phyloP scores from a whole-genome alignment of 2,329 filamentous ascomycete genomes.

The Ophiostoma ulmi region DNA sequence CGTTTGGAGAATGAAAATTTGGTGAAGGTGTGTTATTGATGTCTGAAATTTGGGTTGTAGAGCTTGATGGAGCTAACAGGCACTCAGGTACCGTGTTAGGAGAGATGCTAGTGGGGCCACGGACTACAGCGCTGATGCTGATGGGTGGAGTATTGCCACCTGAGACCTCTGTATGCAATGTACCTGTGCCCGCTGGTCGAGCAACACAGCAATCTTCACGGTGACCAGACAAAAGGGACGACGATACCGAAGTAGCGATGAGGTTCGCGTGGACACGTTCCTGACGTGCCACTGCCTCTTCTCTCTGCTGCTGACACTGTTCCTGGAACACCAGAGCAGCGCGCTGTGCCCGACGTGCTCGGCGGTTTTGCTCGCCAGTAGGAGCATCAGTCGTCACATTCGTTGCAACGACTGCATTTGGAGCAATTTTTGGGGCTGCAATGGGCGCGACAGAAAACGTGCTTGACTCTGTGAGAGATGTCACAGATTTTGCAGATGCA shows the following conservation, averaged over 20 bases:
- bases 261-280: conserved; percentile 13
- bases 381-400: background rate
- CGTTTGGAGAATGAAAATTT: conserved; percentile 10
- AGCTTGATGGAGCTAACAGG: background rate
- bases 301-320: conserved; percentile 24
- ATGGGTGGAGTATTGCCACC: background rate
- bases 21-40: background rate
- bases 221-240: background rate
- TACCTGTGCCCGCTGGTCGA: background rate
- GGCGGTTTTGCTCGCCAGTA: conserved; percentile 20
- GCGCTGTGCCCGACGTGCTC: conserved; percentile 27
- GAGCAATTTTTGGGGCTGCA: background rate
- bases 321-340: conserved; percentile 26
- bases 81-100: background rate
- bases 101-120: background rate
- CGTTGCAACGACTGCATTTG: background rate
- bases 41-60: conserved; percentile 1
- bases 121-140: background rate
- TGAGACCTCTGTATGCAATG: background rate
- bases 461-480: background rate
- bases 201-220: background rate
- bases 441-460: background rate
- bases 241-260: background rate
- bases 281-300: conserved; percentile 23
- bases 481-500: too few relatives aligned